Evolutionary conservation across 2,329 filamentous ascomycete species (phyloP).

Genomic region (Cladosporium sp.): DNA sequence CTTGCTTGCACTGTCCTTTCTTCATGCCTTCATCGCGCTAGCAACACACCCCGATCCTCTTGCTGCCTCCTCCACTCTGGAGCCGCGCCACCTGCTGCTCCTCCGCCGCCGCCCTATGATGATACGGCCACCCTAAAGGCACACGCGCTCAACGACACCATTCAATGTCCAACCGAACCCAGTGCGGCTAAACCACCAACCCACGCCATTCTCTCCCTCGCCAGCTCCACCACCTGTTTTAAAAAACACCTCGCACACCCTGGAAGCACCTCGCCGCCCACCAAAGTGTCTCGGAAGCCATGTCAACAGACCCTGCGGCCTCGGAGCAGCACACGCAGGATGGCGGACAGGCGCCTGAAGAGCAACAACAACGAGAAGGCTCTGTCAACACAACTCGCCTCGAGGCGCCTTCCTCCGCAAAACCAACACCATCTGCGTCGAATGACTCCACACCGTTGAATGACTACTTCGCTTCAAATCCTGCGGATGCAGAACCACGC

Average conservation of each 20-base stretch:
- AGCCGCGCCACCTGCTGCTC: constrained; percentile 6
- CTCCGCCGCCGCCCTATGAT: constrained; percentile 20
- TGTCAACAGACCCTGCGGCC: constrained; percentile 27
- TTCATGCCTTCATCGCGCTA: background rate
- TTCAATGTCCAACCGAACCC: constrained; percentile 35
- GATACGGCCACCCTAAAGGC: constrained; percentile 24
- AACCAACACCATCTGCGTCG: background rate
- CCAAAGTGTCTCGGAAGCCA: constrained; percentile 18
- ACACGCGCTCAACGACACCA: constrained; percentile 15
- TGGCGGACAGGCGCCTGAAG: constrained; percentile 17
- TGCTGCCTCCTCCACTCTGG: background rate
- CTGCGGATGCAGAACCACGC: background rate
- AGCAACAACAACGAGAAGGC: constrained; percentile 26
- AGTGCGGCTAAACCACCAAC: constrained; percentile 30
- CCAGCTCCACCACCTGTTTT: background rate
- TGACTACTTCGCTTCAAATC: constrained; percentile 12
- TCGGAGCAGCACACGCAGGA: constrained; percentile 20
- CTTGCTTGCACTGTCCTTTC: background rate
- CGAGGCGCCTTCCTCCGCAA: constrained; percentile 37
- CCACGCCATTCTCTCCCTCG: background rate
- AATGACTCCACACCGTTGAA: background rate
- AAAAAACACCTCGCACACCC: background rate
- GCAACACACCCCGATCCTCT: background rate
- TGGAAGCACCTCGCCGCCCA: background rate
- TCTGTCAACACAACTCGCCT: constrained; percentile 43